Base-by-base conservation (phyloP, 75 land plant species). In the Adiantum capillusveneris region DNA sequence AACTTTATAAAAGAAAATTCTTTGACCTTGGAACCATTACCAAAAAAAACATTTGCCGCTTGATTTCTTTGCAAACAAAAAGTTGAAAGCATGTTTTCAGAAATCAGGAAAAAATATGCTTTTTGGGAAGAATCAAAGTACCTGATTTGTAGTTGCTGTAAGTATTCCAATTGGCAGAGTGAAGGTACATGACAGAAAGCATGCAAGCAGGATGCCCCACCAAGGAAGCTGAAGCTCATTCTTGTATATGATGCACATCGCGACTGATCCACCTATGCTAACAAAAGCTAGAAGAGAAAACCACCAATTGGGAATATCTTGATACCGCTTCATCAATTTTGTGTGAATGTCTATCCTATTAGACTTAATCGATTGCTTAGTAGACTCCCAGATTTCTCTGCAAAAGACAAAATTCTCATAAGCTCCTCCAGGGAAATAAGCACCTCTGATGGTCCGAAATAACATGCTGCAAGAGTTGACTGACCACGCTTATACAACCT, bases 71-170 rank as follows among this genome's bases (percentile, higher is more conserved):
- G n/a, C n/a, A n/a, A n/a, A n/a, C 37, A 34, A 34, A 34, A 34
- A 34, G 37, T 5, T 34, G 37, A 9, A 34, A 34, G 37, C 37
- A 34, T 9, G n/a, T n/a, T n/a, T n/a, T n/a, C n/a, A n/a, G n/a
- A n/a, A n/a, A n/a, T n/a, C n/a, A n/a, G n/a, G n/a, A n/a, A n/a
- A n/a, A n/a, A n/a, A n/a, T n/a, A n/a, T n/a, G n/a, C n/a, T 19
- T 6, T 18, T 6, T 60, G 5, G 2, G 53, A 9, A 27, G 13
- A 11, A 49, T n/a, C 22, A 43, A 30, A 28, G 41, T 42, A 84
- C 92, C 81, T 83, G 84, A 51, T 91, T 91, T 60, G 97, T 86
- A 25, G 90, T 84, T 18, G 97, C 97, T 76, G 83, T 87, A 29
- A 91, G 84, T 43, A 87, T 70, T 56, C 85, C 80, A 42, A 84